Conservation (phyloP, 2,329 filamentous ascomycete genomes). For the Clonostachys byssicola region DNA sequence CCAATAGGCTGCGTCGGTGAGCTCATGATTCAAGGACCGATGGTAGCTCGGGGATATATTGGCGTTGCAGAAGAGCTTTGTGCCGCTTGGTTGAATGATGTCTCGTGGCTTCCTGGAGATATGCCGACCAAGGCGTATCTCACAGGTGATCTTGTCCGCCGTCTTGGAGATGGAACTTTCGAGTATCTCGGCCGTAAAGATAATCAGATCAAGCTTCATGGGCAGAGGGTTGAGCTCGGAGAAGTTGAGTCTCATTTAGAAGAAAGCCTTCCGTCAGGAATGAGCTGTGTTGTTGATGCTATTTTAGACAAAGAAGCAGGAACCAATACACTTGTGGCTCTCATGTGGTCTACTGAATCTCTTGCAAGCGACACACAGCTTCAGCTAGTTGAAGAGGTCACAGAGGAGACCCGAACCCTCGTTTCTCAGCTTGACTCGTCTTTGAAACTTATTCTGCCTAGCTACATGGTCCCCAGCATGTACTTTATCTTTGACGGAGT, state of each 20-base stretch:
- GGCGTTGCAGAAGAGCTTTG: conserved; percentile 8
- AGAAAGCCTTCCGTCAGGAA: background rate
- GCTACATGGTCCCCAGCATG: conserved; percentile 12
- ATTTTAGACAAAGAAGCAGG: conserved; percentile 1
- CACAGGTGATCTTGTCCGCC: conserved; percentile 9
- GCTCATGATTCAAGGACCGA: conserved; percentile 11
- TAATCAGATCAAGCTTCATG: conserved; percentile 43
- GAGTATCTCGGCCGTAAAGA: conserved; percentile 17
- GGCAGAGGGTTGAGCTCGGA: conserved; percentile 9
- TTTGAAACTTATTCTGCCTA: background rate
- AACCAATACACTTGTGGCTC: background rate
- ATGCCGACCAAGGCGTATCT: conserved; percentile 6
- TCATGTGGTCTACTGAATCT: background rate
- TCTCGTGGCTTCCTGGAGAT: background rate
- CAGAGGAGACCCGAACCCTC: background rate
- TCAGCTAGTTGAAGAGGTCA: background rate
- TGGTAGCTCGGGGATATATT: conserved; percentile 11
- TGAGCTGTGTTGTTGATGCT: background rate
- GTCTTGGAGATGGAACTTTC: conserved; percentile 6
- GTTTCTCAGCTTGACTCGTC: background rate
- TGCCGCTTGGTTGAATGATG: conserved; percentile 5
- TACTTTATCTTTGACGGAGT: conserved; percentile 6
- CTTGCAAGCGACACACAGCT: background rate
- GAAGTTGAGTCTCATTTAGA: conserved; percentile 7
- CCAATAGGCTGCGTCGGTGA: conserved; percentile 14